Percentiles rank a stretch among this genome's conserved stretches.
phyloP scores from a whole-genome alignment of 805 yeast species.

The Saccharomyces cerevisiae region DNA sequence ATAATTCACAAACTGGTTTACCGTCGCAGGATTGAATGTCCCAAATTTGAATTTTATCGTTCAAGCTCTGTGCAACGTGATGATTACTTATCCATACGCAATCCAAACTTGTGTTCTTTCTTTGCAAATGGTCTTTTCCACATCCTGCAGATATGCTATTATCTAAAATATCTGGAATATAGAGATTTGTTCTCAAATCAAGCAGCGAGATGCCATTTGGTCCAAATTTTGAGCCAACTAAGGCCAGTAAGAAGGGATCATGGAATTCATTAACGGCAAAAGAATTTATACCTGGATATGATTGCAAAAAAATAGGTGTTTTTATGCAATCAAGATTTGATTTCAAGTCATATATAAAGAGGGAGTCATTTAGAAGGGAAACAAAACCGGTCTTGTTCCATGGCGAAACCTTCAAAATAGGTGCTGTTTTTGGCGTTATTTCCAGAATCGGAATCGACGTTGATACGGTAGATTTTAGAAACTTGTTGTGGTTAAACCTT shows the following conservation, averaged over 20 bases:
- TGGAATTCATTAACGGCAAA: slow-evolving; percentile 28
- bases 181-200: slow-evolving; percentile 47
- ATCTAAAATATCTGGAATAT: slow-evolving; percentile 15
- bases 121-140: neutral
- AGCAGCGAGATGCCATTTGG: slow-evolving; percentile 65
- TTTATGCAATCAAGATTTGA: slow-evolving; percentile 43
- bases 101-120: slow-evolving; percentile 7
- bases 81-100: slow-evolving; percentile 21
- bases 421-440: slow-evolving; percentile 1
- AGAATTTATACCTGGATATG: slow-evolving; percentile 19
- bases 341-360: slow-evolving; percentile 70
- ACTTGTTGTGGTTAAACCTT: slow-evolving; percentile 71
- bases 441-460: neutral
- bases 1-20: slow-evolving; percentile 13
- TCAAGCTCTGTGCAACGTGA: slow-evolving; percentile 15
- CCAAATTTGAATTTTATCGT: slow-evolving; percentile 20
- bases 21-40: slow-evolving; percentile 18
- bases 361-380: slow-evolving; percentile 56
- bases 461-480: slow-evolving; percentile 29
- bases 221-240: slow-evolving; percentile 50
- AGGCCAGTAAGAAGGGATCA: slow-evolving; percentile 41
- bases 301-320: slow-evolving; percentile 20
- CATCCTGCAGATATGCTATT: slow-evolving; percentile 4
- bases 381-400: slow-evolving; percentile 35
- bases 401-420: slow-evolving; percentile 15